Base-by-base conservation (phyloP, 805 yeast genomes). In the Candida dajiaensis region DNA sequence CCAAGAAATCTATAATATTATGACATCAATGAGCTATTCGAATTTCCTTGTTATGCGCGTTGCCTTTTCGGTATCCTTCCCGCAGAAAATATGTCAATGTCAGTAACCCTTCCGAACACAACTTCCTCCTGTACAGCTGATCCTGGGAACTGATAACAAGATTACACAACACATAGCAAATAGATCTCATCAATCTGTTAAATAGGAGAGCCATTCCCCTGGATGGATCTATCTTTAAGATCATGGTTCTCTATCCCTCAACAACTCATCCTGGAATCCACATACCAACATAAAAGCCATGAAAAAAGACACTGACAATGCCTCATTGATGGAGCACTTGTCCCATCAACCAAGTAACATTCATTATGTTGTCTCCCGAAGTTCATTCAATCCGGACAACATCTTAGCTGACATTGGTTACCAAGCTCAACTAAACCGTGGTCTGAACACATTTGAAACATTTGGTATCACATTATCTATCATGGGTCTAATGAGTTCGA, bases 391-490 rank as follows among this genome's bases (percentile, higher is more conserved):
- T 20, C 21, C 38, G n/a, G 49, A 42, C 15, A 50, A 52, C 39
- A 26, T 48, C 40, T 41, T 52, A 8, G 55, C 55, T 5, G 31
- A 40, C 50, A 74, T 82, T 47, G 89, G 89, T 6, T 82, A 82
- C 62, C 78, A 78, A 57, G 82, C 80, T 56, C 87, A 82, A 56
- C 66, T 82, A 42, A 71, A 68, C 40, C 73, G 89, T 60, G 71
- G 71, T 29, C 81, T 78, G 58, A 70, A 80, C 9, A 74, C 81
- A 2, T 49, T 77, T 37, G 82, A 79, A 59, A 79, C 80, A 28
- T 81, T 82, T 56, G 85, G 85, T 44, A 77, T 81, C 46, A 81
- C 85, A 5, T 81, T 78, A 58, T 71, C 78, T 23, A 79, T 81
- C 57, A 80, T 81, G 85, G 82, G 85, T 13, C 63, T 81, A 38